Percentiles rank a stretch among this genome's conserved stretches.
Conservation (phyloP, 192 early-diverging fungal genomes). For the Backusella circina region DNA sequence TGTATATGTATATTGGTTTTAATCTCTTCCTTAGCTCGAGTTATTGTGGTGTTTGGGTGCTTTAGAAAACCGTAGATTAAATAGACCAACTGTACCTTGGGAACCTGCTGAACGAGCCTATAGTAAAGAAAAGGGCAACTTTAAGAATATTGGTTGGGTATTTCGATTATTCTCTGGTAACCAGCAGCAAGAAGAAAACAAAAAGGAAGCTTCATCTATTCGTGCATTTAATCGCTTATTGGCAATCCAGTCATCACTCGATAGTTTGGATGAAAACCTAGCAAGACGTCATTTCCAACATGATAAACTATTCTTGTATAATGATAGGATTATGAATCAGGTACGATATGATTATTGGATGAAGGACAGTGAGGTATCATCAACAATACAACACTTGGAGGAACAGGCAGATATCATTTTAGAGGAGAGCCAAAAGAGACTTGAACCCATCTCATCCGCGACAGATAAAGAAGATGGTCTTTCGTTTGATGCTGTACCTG, state of each 20-base stretch:
- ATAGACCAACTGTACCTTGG: conserved; percentile 54
- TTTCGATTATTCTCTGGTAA: conserved; percentile 59
- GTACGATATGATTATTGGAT: conserved; percentile 52
- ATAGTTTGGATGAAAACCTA: conserved; percentile 54
- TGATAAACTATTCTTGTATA: conserved; percentile 44
- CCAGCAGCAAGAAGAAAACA: conserved; percentile 54
- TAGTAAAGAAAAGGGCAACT: conserved; percentile 45
- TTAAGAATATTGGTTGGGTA: conserved; percentile 55
- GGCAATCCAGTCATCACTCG: conserved; percentile 58
- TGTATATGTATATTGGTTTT: background rate
- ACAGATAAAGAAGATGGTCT: background rate
- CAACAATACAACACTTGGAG: conserved; percentile 35
- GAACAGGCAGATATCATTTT: conserved; percentile 23
- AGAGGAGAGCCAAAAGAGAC: background rate
- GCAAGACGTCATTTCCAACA: conserved; percentile 47
- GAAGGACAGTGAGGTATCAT: conserved; percentile 40
- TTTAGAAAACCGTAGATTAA: conserved; percentile 41
- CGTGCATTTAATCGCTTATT: conserved; percentile 58
- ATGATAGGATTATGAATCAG: conserved; percentile 43
- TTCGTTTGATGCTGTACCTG: background rate
- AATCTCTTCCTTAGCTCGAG: conserved; percentile 40
- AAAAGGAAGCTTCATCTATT: conserved; percentile 51
- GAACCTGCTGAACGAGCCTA: conserved; percentile 45
- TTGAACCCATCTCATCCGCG: conserved; percentile 10
- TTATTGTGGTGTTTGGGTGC: conserved; percentile 56